Evolutionary conservation across 2,329 filamentous ascomycete species (phyloP), one percentile per base, ranked within the genome.

Genomic region (Aspergillus neoniger): DNA sequence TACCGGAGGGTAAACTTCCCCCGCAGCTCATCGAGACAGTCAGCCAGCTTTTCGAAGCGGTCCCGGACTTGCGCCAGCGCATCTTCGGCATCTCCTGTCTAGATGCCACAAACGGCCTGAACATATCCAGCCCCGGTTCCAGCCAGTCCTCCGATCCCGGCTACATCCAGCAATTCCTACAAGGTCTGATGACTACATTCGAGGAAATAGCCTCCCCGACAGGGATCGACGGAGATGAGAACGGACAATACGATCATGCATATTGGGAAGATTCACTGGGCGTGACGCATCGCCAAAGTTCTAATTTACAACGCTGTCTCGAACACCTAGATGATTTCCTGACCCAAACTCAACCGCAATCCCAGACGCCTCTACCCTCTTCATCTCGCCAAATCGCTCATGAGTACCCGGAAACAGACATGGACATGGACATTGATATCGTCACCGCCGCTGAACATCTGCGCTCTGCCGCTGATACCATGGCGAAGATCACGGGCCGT

Each of bases 391-490:
- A 63, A 60, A 61, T 61, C 64, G 62, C 55, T 52, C 58, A 60
- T 51, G 17, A 56, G 10, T 23, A 36, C 49, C 39, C 58, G 25
- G 71, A 72, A 59, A 60, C 61, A 21, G 75, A 76, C 36, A 81
- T 90, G 7, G 75, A 76, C 36, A 81, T 90, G 7, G 95, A 98
- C 72, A 88, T 96, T 50, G 94, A 98, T 72, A 88, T 96, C 51
- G 94, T 97, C 6, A 83, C 96, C 25, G 93, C 92, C 10, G 95
- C 95, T 0, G 95, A 99, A 76, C 87, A 93, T 72, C 81, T 99
- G 58, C 88, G 95, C 47, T 87, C 86, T 66, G 93, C 92, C 12
- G 92, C 91, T 0, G 86, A 88, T 55, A 88, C 87, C 64, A 81
- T 97, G n/a, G 90, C 92, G 2, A 86, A 88, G 59, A 96, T 98